Evolutionary conservation across 1,284 basidiomycete genomes (phyloP).

Genomic region (Puccinia polysora): DNA sequence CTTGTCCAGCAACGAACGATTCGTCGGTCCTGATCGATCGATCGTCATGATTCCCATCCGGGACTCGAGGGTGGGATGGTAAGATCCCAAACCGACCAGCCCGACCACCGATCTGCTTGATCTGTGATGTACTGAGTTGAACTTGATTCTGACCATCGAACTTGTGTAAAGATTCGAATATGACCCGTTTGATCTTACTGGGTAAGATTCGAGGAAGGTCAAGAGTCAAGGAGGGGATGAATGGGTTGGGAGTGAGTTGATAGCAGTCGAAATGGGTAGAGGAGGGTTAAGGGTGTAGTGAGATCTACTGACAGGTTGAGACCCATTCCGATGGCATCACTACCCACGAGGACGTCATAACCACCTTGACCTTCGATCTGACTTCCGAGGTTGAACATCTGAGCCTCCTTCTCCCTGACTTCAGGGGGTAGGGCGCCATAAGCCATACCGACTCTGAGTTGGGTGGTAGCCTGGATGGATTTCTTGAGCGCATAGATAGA

Average conservation of each 20-base stretch:
- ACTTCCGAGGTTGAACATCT: slow-evolving; percentile 71
- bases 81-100: slow-evolving; percentile 82
- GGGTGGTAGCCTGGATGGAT: slow-evolving; percentile 65
- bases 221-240: too few relatives aligned
- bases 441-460: slow-evolving; percentile 75
- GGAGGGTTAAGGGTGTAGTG: not conserved
- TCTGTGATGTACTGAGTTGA: slow-evolving; percentile 68
- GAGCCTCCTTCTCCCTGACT: slow-evolving; percentile 79
- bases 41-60: slow-evolving; percentile 44
- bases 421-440: slow-evolving; percentile 88
- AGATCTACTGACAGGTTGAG: slow-evolving; percentile 71
- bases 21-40: slow-evolving; percentile 9
- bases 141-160: slow-evolving; percentile 62
- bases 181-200: slow-evolving; percentile 85
- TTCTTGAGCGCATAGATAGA: slow-evolving; percentile 75
- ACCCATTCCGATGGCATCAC: slow-evolving; percentile 92
- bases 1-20: too few relatives aligned
- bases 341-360: slow-evolving; percentile 80
- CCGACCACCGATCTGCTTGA: slow-evolving; percentile 94
- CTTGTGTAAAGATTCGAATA: slow-evolving; percentile 75
- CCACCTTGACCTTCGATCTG: slow-evolving; percentile 58
- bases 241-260: not conserved
- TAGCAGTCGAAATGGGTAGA: not conserved
- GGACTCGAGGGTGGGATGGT: slow-evolving; percentile 4
- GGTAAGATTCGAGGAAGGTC: not conserved